Base-by-base conservation (phyloP, 768 basidiomycete species). In the Lactarius quietus region DNA sequence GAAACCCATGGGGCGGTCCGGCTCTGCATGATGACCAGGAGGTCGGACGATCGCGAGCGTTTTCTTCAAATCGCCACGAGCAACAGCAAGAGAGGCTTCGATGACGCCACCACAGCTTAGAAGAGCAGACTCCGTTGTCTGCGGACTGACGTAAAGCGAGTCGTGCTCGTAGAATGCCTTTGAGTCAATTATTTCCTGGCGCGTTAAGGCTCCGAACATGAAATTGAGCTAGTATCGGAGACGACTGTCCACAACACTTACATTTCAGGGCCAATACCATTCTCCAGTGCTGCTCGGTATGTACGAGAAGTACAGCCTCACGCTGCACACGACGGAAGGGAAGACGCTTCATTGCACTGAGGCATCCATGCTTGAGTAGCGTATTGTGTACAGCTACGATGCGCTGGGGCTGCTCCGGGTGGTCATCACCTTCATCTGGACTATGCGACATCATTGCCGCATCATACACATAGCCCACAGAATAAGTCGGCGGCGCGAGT, bases 1-100 rank as follows among this genome's bases (percentile, higher is more conserved):
- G 75, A 99, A 99, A 1, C 97, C 97, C 95, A 98, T 98, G 68
- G 93, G 92, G 73, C 95, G 90, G 69, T 97, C 93, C 6, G 97
- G 97, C 74, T 99, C 97, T 7, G 97, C 95, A 72, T 99, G 97
- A 74, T 99, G 97, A 0, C 97, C 97, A 0, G 97, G 97, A 15
- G 97, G 97, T 60, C 97, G 85, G 39, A 98, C 95, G 67, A 98
- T 93, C 2, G 97, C 97, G 73, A 99, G 90, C 0, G 91, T 82
- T 75, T 95, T 98, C 71, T 89, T 83, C 43, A 98, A 79, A 69
- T 87, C 82, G 17, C 87, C 83, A 39, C 86, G 85, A 36, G 93
- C 95, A 53, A 98, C 95, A 5, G 92, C 87, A 15, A 94, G 80
- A 71, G 86, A 84, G 5, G 94, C 91, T 75, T 97, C 94, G 67